phyloP scores from a whole-genome alignment of 106 monocot species.

The Gastrodia elata region DNA sequence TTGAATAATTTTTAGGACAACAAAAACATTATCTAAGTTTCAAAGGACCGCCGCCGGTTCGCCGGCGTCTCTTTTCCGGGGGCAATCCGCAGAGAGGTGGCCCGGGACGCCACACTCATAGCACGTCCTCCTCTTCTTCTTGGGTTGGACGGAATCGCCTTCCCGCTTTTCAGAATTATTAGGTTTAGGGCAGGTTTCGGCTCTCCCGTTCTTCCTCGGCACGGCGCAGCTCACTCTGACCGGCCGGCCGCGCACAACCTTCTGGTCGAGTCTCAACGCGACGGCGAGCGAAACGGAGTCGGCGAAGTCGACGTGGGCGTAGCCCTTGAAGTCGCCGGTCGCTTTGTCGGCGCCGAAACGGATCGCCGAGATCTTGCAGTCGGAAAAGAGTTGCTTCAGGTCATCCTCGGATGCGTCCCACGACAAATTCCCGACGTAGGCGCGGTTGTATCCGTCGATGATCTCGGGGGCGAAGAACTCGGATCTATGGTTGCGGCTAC shows the following conservation, averaged over 20 bases:
- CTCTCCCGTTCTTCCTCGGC: constrained; percentile 32
- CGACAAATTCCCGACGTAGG: constrained; percentile 74
- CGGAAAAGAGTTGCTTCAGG: constrained; percentile 49
- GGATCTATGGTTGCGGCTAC: constrained; percentile 19
- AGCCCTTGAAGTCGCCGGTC: constrained; percentile 88
- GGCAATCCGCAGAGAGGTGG: constrained; percentile 64
- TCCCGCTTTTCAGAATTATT: constrained; percentile 2
- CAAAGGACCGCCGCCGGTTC: not conserved
- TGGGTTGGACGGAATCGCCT: not conserved
- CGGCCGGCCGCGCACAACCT: constrained; percentile 57
- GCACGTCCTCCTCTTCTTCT: constrained; percentile 73
- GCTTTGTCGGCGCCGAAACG: constrained; percentile 73
- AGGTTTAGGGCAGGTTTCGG: not conserved
- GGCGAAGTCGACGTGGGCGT: constrained; percentile 80
- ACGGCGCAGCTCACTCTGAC: constrained; percentile 74
- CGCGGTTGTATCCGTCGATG: constrained; percentile 82
- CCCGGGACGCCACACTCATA: constrained; percentile 74
- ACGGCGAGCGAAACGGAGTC: constrained; percentile 44
- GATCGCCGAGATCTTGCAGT: constrained; percentile 59
- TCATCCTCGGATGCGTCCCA: constrained; percentile 94
- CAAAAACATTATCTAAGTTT: not conserved
- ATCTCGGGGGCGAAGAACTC: constrained; percentile 78
- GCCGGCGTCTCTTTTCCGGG: constrained; percentile 25
- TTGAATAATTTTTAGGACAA: too few species aligned
- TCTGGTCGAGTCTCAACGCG: constrained; percentile 82